phyloP scores from a whole-genome alignment of 106 monocot species.

The Phalaenopsis equestris region DNA sequence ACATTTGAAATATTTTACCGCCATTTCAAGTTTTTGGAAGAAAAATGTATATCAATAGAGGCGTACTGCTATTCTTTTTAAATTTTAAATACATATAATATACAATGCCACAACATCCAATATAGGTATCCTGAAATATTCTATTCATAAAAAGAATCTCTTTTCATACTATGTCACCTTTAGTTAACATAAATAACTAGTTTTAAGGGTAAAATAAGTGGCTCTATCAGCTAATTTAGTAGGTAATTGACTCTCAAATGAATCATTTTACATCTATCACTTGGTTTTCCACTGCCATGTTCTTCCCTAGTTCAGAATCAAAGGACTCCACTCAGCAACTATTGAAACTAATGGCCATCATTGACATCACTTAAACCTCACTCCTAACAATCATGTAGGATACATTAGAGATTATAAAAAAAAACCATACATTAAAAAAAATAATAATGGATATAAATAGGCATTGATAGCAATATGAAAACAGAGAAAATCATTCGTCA shows the following conservation, averaged over 20 bases:
- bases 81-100: background rate
- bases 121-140: background rate
- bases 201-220: background rate
- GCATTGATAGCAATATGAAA: background rate
- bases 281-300: background rate
- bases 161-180: background rate
- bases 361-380: slow-evolving; percentile 1
- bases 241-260: background rate
- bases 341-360: background rate
- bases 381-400: background rate
- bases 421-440: background rate
- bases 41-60: background rate
- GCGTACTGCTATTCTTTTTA: background rate
- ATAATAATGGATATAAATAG: background rate
- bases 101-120: background rate
- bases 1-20: background rate
- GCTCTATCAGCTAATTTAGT: too few species aligned
- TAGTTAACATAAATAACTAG: background rate
- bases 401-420: background rate
- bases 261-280: background rate
- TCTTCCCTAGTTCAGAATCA: background rate
- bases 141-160: background rate
- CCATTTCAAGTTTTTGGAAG: background rate
- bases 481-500: background rate
- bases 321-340: background rate